Percentiles rank a stretch among this genome's conserved stretches.
Conservation (phyloP, 1,139 yeast genomes). For the Hemisphaericaspora lyxosophila region DNA sequence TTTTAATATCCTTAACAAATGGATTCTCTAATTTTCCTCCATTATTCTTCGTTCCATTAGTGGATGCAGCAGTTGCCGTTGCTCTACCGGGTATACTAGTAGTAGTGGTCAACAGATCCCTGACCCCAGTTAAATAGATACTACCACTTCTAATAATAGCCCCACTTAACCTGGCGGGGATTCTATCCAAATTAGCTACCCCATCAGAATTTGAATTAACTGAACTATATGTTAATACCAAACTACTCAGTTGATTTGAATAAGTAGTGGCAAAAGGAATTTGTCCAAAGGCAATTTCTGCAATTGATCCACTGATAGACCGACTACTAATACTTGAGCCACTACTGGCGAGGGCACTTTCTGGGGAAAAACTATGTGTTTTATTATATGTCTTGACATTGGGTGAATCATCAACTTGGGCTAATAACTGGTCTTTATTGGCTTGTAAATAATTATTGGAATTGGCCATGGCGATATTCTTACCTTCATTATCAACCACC, state of each 20-base stretch:
- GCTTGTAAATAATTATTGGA: conserved; percentile 17
- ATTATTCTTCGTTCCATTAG: not conserved
- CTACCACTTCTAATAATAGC: conserved; percentile 33
- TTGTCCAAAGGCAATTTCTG: conserved; percentile 26
- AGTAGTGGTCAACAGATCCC: conserved; percentile 2
- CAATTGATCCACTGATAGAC: conserved; percentile 20
- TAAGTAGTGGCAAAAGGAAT: conserved; percentile 40
- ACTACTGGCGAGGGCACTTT: too few relatives aligned
- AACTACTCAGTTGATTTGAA: conserved; percentile 1
- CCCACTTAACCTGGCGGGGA: conserved; percentile 40
- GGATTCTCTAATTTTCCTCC: conserved; percentile 1
- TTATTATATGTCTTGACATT: not conserved
- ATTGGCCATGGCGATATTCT: conserved; percentile 50
- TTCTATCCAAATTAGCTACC: conserved; percentile 17
- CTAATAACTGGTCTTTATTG: conserved; percentile 3
- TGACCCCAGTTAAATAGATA: conserved; percentile 23
- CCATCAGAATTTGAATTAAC: conserved; percentile 14
- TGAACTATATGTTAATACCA: conserved; percentile 10
- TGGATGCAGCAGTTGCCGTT: conserved; percentile 14
- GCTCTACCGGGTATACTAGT: conserved; percentile 12
- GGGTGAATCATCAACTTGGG: not conserved
- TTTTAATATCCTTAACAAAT: not conserved
- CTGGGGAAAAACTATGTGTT: too few relatives aligned
- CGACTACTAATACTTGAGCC: not conserved
- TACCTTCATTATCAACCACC: conserved; percentile 67